Percentiles rank a stretch among this genome's conserved stretches.
phyloP scores from a whole-genome alignment of 108 stramenopile species.

The Skeletonema grethae region DNA sequence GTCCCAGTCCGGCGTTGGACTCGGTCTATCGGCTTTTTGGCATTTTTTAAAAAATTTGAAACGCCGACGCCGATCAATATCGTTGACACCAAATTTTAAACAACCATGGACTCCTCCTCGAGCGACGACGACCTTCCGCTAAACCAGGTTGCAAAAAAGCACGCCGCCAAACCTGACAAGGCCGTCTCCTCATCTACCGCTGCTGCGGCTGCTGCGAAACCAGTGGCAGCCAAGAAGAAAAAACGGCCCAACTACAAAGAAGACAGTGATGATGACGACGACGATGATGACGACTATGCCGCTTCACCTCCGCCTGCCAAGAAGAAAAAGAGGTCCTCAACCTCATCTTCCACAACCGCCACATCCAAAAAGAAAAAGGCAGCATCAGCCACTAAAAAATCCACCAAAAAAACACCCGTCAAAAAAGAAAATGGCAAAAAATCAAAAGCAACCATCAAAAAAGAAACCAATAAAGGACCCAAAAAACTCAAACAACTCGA shows the following conservation, averaged over 20 bases:
- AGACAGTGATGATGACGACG: conserved; percentile 22
- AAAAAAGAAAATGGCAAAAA: conserved; percentile 35
- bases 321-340: not conserved
- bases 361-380: conserved; percentile 28
- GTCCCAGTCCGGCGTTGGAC: no score
- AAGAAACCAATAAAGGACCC: conserved; percentile 5
- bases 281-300: conserved; percentile 13
- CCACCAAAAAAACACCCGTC: conserved; percentile 26
- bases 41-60: no score
- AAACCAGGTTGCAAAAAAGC: conserved; percentile 3
- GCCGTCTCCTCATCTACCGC: conserved; percentile 20
- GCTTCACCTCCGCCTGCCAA: not conserved
- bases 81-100: not conserved
- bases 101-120: conserved; percentile 37
- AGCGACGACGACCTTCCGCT: conserved; percentile 44
- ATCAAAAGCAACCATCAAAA: no score
- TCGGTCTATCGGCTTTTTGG: no score
- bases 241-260: conserved; percentile 25
- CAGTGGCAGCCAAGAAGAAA: not conserved
- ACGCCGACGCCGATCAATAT: no score
- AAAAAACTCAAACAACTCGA: conserved; percentile 71
- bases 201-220: not conserved
- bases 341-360: not conserved
- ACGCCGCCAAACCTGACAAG: conserved; percentile 9
- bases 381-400: not conserved